Evolutionary conservation across 2,329 filamentous ascomycete species (phyloP).

Genomic region (Apiospora pterosperma): DNA sequence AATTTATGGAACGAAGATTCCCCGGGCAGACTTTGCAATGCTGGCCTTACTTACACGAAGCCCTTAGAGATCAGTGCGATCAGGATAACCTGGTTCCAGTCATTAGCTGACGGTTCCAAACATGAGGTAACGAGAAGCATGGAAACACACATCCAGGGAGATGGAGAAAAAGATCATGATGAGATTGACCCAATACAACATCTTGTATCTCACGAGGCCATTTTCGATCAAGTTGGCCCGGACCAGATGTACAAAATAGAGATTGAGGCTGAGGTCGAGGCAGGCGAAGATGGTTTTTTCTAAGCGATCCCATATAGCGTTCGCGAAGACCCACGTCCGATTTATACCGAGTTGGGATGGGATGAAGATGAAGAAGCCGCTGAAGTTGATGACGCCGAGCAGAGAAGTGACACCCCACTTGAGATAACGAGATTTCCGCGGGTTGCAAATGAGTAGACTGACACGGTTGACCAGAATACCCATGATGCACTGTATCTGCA

Average conservation of each 20-base stretch:
- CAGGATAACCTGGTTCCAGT: neutral
- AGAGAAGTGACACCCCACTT: neutral
- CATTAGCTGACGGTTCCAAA: neutral
- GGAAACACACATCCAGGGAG: neutral
- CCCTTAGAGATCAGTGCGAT: neutral
- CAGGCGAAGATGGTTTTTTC: neutral
- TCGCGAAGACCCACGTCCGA: neutral
- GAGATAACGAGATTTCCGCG: neutral
- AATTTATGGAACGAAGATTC: too few relatives aligned
- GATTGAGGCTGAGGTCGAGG: conserved; percentile 1
- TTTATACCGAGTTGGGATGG: neutral
- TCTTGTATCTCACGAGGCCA: neutral
- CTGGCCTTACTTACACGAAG: neutral
- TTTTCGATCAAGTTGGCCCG: neutral
- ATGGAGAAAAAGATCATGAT: neutral
- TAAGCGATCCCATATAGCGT: neutral
- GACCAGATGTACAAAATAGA: neutral
- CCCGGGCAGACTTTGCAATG: too few relatives aligned
- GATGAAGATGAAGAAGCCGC: neutral
- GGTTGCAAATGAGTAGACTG: neutral
- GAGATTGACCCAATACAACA: neutral
- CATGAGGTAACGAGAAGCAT: neutral
- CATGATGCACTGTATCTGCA: neutral
- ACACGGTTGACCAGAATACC: neutral
- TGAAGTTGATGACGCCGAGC: neutral